phyloP scores from a whole-genome alignment of 331 rosid genomes.

The Spiraea crenata region DNA sequence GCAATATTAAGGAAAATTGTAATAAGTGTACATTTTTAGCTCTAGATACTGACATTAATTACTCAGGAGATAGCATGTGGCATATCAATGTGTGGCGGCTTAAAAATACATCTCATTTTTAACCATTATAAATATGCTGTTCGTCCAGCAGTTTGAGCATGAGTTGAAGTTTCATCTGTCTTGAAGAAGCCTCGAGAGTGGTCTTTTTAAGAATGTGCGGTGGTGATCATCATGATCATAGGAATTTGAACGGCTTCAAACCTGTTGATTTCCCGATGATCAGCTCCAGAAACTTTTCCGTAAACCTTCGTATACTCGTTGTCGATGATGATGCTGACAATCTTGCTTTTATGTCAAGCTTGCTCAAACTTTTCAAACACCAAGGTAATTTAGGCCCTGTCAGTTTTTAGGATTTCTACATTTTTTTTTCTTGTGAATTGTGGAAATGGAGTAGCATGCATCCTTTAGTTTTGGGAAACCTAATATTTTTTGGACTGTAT shows the following conservation, averaged over 20 bases:
- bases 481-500: neutral
- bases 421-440: neutral
- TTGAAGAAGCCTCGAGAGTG: neutral
- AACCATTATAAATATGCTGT: neutral
- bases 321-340: constrained; percentile 25
- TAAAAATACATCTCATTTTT: neutral
- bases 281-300: neutral
- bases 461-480: neutral
- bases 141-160: neutral
- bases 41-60: neutral
- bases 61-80: neutral
- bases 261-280: neutral
- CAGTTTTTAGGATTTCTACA: neutral
- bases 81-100: constrained; percentile 1
- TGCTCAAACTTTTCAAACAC: constrained; percentile 27
- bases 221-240: neutral
- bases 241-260: neutral
- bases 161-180: neutral
- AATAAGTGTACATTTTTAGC: constrained; percentile 2
- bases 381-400: constrained; percentile 16
- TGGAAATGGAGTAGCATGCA: too few relatives aligned
- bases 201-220: neutral
- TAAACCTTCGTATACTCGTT: constrained; percentile 25
- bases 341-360: constrained; percentile 21
- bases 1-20: neutral